Base-by-base conservation (phyloP, 129 eudicot genomes). In the Flaveria bidentis region DNA sequence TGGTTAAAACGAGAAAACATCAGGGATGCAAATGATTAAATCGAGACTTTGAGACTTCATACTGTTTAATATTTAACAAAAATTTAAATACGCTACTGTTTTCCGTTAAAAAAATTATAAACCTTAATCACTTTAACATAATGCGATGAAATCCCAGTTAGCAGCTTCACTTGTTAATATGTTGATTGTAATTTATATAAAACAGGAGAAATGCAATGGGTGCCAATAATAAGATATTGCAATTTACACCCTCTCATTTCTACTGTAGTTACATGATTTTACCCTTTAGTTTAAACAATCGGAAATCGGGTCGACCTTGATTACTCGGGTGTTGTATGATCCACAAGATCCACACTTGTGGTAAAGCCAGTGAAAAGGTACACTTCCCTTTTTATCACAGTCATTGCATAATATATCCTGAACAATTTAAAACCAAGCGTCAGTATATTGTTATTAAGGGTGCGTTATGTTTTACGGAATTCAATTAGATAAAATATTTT, bases 281-380 rank as follows among this genome's bases (percentile, higher is more conserved):
- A 75, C 50, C 50, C 49, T 46, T 76, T 85, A 87, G 52, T 81
- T 72, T 50, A 80, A 81, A 77, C 95, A 93, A 76, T 58, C 80
- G 1, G 85, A 75, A 36, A 73, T 69, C 42, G 86, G 52, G 67
- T 87, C 96, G 46, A 87, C 88, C 84, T 93, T 93, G 81, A 93
- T 93, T 42, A 93, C 96, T 77, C 96, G 71, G n/a, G 98, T 93
- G 72, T 93, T 93, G 77, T 93, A 93, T n/a, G 98, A 93, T 62
- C 98, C 91, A 78, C 98, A 93, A 3, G 49, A 76, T 16, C 93
- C 87, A 57, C 98, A 93, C 85, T 90, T 93, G 85, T 85, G 97
- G 75, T 91, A 91, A 47, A 91, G 94, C 97, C 97, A 92, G 80
- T 92, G 98, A 67, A 92, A 92, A 9, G 90, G 85, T 57, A 92